A percentile compares a stretch with the other conserved stretches of the same genome.
phyloP scores from a whole-genome alignment of 2,329 filamentous ascomycete genomes.

The Colletotrichum cereale region DNA sequence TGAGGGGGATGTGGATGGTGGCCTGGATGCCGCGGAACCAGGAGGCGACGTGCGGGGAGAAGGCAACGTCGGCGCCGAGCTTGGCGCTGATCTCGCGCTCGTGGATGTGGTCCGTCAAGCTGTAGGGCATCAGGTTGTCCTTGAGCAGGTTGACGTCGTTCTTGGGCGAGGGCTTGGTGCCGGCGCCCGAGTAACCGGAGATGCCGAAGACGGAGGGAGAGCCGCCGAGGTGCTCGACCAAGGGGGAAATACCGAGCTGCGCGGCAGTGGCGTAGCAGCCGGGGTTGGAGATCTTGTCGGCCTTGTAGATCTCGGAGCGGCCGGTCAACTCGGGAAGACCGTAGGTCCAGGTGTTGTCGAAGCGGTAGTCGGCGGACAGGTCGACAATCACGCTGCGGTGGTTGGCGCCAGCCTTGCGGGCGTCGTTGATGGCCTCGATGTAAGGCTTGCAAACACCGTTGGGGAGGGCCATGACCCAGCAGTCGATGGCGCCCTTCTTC shows the following conservation, averaged over 20 bases:
- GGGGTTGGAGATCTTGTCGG: constrained; percentile 89
- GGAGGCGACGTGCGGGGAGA: constrained; percentile 93
- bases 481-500: constrained; percentile 86
- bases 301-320: constrained; percentile 80
- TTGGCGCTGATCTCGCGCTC: constrained; percentile 90
- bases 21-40: constrained; percentile 98
- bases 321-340: constrained; percentile 88
- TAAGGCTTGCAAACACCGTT: constrained; percentile 96
- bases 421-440: constrained; percentile 86
- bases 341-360: constrained; percentile 88
- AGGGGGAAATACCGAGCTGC: constrained; percentile 87
- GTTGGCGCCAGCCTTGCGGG: constrained; percentile 62
- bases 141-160: constrained; percentile 88
- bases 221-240: constrained; percentile 81
- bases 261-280: constrained; percentile 96
- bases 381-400: constrained; percentile 86
- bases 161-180: constrained; percentile 93
- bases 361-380: constrained; percentile 96
- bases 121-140: constrained; percentile 93
- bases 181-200: constrained; percentile 93
- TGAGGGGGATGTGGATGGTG: constrained; percentile 90
- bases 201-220: constrained; percentile 90
- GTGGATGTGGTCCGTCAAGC: constrained; percentile 92
- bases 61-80: constrained; percentile 80
- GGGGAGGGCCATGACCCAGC: constrained; percentile 97